A percentile compares a stretch with the other conserved stretches of the same genome.
phyloP scores from a whole-genome alignment of 495 filamentous ascomycete genomes.

The Coniosporium apollinis region DNA sequence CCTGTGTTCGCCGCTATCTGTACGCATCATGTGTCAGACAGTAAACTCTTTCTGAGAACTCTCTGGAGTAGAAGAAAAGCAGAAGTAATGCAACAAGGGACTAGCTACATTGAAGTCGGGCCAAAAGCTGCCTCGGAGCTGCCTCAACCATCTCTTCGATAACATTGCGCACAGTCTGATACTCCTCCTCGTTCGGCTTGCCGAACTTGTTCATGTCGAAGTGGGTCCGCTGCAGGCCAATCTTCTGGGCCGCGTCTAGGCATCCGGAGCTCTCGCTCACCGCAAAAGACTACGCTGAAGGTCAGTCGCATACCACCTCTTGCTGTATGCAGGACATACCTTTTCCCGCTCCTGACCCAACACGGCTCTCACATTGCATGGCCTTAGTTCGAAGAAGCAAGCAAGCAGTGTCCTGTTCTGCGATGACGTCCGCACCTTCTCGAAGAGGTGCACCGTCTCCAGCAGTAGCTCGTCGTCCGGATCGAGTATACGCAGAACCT shows the following conservation, averaged over 20 bases:
- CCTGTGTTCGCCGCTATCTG: neutral
- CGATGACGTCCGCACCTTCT: neutral
- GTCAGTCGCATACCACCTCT: neutral
- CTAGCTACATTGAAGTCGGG: too few species aligned
- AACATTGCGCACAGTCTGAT: slow-evolving; percentile 9
- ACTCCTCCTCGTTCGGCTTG: slow-evolving; percentile 11
- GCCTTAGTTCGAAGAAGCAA: neutral
- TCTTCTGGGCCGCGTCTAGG: slow-evolving; percentile 4
- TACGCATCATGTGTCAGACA: too few species aligned
- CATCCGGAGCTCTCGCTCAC: slow-evolving; percentile 1
- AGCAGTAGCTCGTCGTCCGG: slow-evolving; percentile 1
- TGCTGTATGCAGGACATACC: neutral
- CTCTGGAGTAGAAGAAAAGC: too few species aligned
- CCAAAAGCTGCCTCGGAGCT: too few species aligned
- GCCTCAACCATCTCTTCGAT: slow-evolving; percentile 5
- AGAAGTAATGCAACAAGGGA: too few species aligned
- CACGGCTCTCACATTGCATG: neutral
- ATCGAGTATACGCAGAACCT: neutral
- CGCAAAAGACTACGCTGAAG: neutral
- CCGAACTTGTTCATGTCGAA: slow-evolving; percentile 14
- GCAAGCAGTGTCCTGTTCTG: slow-evolving; percentile 1
- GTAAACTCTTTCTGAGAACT: too few species aligned
- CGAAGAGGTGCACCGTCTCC: neutral
- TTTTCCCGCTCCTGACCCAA: neutral
- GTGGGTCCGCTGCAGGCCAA: slow-evolving; percentile 9